Evolutionary conservation across 345 rosid genomes (phyloP).

Genomic region (Eucalyptus curtisii): DNA sequence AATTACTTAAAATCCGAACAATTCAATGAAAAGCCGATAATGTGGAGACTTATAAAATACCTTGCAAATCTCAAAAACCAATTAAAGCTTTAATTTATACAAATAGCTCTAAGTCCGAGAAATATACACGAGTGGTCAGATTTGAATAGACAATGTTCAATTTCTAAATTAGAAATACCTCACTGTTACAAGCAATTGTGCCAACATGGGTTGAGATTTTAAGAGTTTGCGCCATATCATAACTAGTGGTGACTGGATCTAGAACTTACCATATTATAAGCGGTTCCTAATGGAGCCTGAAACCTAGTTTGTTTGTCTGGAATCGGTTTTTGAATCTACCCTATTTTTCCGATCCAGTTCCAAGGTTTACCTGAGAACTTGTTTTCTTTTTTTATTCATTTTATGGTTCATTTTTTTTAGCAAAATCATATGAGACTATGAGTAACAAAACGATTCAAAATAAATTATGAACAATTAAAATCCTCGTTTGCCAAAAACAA

Average conservation of each 20-base stretch:
- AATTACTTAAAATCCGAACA: not conserved
- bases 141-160: not conserved
- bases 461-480: too few species aligned
- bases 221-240: not conserved
- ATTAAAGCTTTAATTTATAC: not conserved
- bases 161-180: not conserved
- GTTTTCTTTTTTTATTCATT: too few species aligned
- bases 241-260: not conserved
- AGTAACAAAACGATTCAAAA: too few species aligned
- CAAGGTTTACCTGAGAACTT: too few species aligned
- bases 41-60: not conserved
- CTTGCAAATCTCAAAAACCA: not conserved
- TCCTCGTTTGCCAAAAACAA: too few species aligned
- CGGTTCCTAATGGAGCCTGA: rapidly evolving
- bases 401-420: too few species aligned
- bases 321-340: rapidly evolving
- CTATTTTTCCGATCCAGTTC: rapidly evolving
- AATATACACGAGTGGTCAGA: not conserved
- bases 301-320: too few species aligned
- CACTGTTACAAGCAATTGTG: rapidly evolving
- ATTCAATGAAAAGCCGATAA: not conserved
- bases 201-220: not conserved
- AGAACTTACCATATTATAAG: too few species aligned
- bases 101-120: not conserved
- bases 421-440: too few species aligned